Conservation (phyloP, 2,329 filamentous ascomycete species). For the Cordyceps pruinosa region DNA sequence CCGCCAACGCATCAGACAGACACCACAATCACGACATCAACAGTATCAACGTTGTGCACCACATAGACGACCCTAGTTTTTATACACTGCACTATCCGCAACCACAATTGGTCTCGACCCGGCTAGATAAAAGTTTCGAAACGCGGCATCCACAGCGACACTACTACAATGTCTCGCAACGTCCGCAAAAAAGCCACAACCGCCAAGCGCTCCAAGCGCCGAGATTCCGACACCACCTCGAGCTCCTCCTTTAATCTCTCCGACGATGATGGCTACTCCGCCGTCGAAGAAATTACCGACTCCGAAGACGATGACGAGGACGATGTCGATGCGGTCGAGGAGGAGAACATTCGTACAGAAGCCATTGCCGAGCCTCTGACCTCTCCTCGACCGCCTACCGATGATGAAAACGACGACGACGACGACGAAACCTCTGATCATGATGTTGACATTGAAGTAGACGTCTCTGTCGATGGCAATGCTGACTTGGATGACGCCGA, state of each 20-base stretch:
- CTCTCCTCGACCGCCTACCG: conserved; percentile 44
- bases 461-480: conserved; percentile 24
- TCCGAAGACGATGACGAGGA: conserved; percentile 72
- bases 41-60: background rate
- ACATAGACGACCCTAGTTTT: background rate
- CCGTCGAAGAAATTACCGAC: conserved; percentile 72
- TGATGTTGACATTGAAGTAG: background rate
- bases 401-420: conserved; percentile 30
- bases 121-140: conserved; percentile 5
- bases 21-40: background rate
- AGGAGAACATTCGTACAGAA: conserved; percentile 59
- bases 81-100: background rate
- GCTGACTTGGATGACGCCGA: conserved; percentile 33
- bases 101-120: background rate
- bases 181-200: conserved; percentile 41
- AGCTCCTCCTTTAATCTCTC: conserved; percentile 53
- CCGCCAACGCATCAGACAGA: background rate
- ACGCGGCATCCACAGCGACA: conserved; percentile 11
- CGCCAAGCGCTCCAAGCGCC: conserved; percentile 40
- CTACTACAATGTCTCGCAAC: conserved; percentile 45
- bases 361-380: conserved; percentile 31
- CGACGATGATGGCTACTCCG: conserved; percentile 66
- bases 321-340: conserved; percentile 70
- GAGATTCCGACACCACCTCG: conserved; percentile 41
- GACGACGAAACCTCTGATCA: conserved; percentile 26